Evolutionary conservation across 208 protist species (phyloP).

Genomic region (Leishmania arabica): DNA sequence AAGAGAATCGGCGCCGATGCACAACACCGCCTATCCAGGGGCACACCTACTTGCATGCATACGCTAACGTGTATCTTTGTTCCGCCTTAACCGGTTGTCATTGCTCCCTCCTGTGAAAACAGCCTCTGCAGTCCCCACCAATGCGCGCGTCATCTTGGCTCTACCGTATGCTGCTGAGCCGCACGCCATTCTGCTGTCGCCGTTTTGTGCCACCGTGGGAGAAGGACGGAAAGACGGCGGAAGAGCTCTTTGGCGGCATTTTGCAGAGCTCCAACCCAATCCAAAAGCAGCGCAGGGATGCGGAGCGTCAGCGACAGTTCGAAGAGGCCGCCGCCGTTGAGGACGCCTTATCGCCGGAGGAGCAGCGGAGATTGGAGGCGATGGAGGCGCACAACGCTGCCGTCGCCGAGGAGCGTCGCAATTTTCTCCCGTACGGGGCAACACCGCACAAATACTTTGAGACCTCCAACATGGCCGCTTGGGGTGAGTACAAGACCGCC

Average conservation of each 20-base stretch:
- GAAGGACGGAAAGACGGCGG: slow-evolving; percentile 73
- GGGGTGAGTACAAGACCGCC: slow-evolving; percentile 68
- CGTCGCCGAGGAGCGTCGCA: slow-evolving; percentile 38
- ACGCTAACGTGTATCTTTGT: not conserved
- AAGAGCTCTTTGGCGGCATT: slow-evolving; percentile 80
- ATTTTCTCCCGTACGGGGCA: slow-evolving; percentile 84
- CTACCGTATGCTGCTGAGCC: not conserved
- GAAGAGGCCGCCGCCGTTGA: slow-evolving; percentile 33
- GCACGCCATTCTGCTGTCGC: slow-evolving; percentile 6
- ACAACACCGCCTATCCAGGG: not conserved
- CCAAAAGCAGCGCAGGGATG: slow-evolving; percentile 36
- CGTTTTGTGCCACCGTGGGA: slow-evolving; percentile 91
- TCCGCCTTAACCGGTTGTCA: not conserved
- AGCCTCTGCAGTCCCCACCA: not conserved
- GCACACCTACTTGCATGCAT: not conserved
- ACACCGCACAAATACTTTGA: slow-evolving; percentile 66
- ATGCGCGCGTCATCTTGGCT: slow-evolving; percentile 17
- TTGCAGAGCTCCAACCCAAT: slow-evolving; percentile 73
- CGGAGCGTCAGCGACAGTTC: slow-evolving; percentile 30
- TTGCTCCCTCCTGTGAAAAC: too few relatives aligned
- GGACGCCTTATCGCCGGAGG: slow-evolving; percentile 41
- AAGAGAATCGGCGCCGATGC: not conserved
- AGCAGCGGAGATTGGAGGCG: slow-evolving; percentile 47
- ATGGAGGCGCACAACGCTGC: slow-evolving; percentile 54
- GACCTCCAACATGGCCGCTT: slow-evolving; percentile 68